These are phyloP conservation scores for Waitea zeae DNA, from an alignment of 1,284 basidiomycete genomes.

Conservation along the genomic window DNA sequence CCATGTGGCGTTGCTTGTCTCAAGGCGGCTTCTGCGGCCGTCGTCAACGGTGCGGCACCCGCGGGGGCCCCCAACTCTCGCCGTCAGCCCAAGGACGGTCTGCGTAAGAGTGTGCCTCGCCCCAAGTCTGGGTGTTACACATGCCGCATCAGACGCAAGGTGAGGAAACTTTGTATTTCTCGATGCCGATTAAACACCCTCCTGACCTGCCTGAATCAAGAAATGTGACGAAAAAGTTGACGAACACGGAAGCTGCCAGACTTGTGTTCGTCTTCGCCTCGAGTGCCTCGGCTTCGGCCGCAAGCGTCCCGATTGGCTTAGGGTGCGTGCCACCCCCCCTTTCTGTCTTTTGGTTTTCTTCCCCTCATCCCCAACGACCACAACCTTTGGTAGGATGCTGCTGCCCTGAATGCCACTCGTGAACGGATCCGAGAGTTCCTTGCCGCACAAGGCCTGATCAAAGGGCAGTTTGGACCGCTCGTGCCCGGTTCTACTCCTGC, in stretches of 20 bases:
- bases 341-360: too few species aligned
- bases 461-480: too few species aligned
- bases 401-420: constrained; percentile 35
- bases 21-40: too few species aligned
- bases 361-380: too few species aligned
- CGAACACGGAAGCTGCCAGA: constrained; percentile 44
- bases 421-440: constrained; percentile 65
- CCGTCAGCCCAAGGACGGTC: too few species aligned
- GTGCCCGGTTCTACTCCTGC: too few species aligned
- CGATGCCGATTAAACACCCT: constrained; percentile 3
- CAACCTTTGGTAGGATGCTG: constrained; percentile 3
- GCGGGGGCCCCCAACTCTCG: too few species aligned
- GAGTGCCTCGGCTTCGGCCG: constrained; percentile 74
- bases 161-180: constrained; percentile 13
- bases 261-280: constrained; percentile 62
- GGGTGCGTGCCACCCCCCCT: constrained; percentile 25
- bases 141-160: constrained; percentile 70
- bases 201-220: constrained; percentile 23
- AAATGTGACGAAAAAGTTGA: constrained; percentile 69
- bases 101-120: constrained; percentile 61
- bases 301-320: constrained; percentile 73
- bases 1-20: too few species aligned
- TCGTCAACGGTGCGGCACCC: too few species aligned
- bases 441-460: constrained; percentile 70
- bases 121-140: constrained; percentile 77